phyloP scores from a whole-genome alignment of 768 basidiomycete species.

The Pilatotrama ljubarskyi region DNA sequence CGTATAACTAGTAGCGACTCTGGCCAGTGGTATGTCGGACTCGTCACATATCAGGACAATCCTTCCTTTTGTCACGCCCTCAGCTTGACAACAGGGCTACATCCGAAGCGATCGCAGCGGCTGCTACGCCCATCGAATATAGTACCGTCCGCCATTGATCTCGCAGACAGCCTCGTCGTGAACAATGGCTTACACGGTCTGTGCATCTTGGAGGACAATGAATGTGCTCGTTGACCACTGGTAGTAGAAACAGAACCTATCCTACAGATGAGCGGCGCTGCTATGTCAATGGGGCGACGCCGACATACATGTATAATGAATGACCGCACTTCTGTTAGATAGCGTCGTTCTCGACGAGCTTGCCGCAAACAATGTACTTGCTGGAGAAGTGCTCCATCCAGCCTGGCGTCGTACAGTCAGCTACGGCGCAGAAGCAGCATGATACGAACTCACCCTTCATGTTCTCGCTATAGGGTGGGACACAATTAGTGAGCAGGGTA shows the following conservation, averaged over 20 bases:
- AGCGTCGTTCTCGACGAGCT: slow-evolving; percentile 77
- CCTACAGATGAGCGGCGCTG: neutral
- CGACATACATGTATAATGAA: neutral
- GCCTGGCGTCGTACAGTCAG: slow-evolving; percentile 42
- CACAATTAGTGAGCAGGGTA: slow-evolving; percentile 9
- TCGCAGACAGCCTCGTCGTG: no score
- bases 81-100: no score
- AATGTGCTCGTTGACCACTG: no score
- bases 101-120: no score
- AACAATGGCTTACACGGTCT: no score
- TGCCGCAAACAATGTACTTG: slow-evolving; percentile 91
- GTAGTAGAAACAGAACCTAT: neutral
- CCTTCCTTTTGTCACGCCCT: no score
- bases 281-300: neutral
- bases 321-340: neutral
- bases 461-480: slow-evolving; percentile 65
- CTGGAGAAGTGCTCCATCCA: slow-evolving; percentile 94
- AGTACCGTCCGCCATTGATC: no score
- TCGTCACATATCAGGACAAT: no score
- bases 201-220: no score
- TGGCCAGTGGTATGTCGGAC: no score
- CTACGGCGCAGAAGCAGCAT: neutral
- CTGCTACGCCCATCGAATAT: no score
- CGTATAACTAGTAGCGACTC: no score
- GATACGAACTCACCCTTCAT: slow-evolving; percentile 68